Evolutionary conservation across 225 moss, liverwort and hornwort genomes (phyloP).

Genomic region (Pleurozium schreberi): DNA sequence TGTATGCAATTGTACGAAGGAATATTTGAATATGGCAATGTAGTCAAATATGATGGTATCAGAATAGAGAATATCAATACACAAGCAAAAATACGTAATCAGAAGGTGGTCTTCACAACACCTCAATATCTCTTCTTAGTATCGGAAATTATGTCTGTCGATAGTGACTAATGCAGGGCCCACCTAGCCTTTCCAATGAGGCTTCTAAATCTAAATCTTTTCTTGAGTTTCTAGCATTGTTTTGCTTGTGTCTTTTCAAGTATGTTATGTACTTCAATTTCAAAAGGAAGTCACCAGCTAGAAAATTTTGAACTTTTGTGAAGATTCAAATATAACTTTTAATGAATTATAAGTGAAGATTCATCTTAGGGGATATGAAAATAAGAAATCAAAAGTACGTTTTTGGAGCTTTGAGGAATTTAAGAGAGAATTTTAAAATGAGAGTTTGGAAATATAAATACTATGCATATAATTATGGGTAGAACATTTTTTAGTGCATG

Average conservation of each 20-base stretch:
- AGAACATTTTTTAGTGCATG: no score
- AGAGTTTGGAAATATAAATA: not conserved
- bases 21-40: not conserved
- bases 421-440: not conserved
- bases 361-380: no score
- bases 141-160: accelerated
- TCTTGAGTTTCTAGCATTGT: no score
- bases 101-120: not conserved
- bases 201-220: not conserved
- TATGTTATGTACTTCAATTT: not conserved
- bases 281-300: no score
- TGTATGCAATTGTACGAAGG: not conserved
- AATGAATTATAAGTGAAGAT: not conserved
- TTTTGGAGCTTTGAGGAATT: no score
- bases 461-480: not conserved
- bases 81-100: accelerated
- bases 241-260: no score
- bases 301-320: accelerated
- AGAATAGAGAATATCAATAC: no score
- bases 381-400: no score
- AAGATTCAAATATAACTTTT: not conserved
- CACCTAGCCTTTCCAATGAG: not conserved
- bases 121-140: no score
- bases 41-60: not conserved
- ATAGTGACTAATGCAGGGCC: not conserved